Evolutionary conservation across 2,329 filamentous ascomycete genomes (phyloP).

Genomic region (Tolypocladium cylindrosporum): DNA sequence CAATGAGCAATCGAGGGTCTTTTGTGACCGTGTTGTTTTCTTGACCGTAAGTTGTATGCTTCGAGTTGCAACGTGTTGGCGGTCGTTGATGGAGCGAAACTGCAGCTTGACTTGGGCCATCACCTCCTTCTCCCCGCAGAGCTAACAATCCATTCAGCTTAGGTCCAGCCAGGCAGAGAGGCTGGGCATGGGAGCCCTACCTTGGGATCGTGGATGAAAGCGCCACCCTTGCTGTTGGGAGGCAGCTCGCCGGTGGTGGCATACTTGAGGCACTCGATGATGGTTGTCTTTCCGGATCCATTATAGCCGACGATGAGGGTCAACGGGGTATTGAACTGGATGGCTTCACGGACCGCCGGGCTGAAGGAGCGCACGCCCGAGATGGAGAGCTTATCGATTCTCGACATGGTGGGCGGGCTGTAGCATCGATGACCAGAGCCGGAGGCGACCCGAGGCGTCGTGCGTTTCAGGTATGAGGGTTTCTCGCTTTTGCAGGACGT

Average conservation of each 20-base stretch:
- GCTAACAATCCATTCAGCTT: conserved; percentile 26
- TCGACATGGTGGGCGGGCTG: conserved; percentile 45
- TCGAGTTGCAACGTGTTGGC: conserved; percentile 73
- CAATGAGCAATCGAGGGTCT: conserved; percentile 75
- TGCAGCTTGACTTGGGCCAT: conserved; percentile 84
- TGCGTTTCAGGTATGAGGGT: not conserved
- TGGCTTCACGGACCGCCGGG: conserved; percentile 62
- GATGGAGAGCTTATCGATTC: conserved; percentile 84
- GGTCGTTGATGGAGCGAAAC: conserved; percentile 70
- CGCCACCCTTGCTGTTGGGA: conserved; percentile 80
- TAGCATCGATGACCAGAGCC: not conserved
- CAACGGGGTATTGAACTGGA: conserved; percentile 80
- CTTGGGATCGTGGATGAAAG: conserved; percentile 97
- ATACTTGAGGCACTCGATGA: conserved; percentile 98
- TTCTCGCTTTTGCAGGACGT: not conserved
- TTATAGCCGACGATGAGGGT: conserved; percentile 97
- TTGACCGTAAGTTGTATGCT: conserved; percentile 81
- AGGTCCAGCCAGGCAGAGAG: not conserved
- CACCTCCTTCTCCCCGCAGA: conserved; percentile 79
- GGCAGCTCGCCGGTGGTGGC: conserved; percentile 90
- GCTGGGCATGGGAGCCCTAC: conserved; percentile 23
- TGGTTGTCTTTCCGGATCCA: conserved; percentile 95
- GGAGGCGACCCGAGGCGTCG: not conserved
- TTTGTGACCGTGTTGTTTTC: conserved; percentile 65
- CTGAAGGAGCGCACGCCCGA: conserved; percentile 79